Conservation (phyloP, 1,284 basidiomycete species). For the Wolfiporia cocos region DNA sequence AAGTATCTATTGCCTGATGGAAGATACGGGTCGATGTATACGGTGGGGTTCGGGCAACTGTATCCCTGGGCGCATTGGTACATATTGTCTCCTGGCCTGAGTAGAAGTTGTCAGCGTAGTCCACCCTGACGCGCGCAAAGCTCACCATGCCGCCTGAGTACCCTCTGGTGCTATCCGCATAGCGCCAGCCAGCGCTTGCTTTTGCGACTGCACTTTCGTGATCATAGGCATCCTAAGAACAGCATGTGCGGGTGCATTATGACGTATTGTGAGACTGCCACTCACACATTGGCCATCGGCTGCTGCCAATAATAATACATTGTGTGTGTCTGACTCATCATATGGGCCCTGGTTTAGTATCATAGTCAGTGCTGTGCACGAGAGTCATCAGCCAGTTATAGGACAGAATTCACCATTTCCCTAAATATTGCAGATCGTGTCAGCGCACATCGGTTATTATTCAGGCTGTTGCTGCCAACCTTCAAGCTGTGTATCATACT, state of each 20-base stretch:
- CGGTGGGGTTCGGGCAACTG: slow-evolving; percentile 44
- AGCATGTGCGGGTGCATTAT: slow-evolving; percentile 15
- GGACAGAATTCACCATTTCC: slow-evolving; percentile 44
- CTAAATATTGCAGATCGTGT: no score
- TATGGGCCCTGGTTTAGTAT: slow-evolving; percentile 28
- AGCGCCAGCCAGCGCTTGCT: slow-evolving; percentile 49
- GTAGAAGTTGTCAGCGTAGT: no score
- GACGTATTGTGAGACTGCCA: background rate
- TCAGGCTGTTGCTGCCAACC: no score
- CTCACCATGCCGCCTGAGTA: slow-evolving; percentile 50
- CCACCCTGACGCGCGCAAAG: background rate
- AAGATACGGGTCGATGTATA: slow-evolving; percentile 49
- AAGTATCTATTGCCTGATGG: slow-evolving; percentile 48
- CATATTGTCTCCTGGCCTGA: slow-evolving; percentile 56
- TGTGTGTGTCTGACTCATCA: slow-evolving; percentile 65
- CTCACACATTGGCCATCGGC: slow-evolving; percentile 54
- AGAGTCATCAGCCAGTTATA: no score
- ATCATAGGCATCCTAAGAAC: slow-evolving; percentile 39
- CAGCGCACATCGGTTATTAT: no score
- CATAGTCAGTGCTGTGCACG: no score
- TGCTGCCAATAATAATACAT: slow-evolving; percentile 70
- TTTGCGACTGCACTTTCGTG: slow-evolving; percentile 47
- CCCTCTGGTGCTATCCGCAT: slow-evolving; percentile 62
- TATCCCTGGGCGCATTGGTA: slow-evolving; percentile 46
- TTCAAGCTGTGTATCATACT: slow-evolving; percentile 54